Evolutionary conservation across 2,329 filamentous ascomycete species (phyloP), one percentile per base, ranked within the genome.

Genomic region (Aureobasidium sp.): DNA sequence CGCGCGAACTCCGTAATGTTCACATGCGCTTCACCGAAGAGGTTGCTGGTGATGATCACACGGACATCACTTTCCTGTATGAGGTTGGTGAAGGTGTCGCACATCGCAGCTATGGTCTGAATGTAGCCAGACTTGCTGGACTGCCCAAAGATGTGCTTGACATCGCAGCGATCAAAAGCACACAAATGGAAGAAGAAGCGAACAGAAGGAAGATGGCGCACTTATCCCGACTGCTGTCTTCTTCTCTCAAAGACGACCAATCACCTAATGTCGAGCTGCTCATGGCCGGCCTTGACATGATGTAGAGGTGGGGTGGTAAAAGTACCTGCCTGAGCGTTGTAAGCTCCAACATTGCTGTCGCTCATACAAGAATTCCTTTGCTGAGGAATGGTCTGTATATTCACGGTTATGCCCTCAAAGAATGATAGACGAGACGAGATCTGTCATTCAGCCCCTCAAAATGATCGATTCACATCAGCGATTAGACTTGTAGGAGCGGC

Each of bases 31-130:
- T 99, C 75, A 85, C 83, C 3, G 82, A 85, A 70, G 74, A 78
- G 42, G 73, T 75, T 52, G 70, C 68, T 1, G 77, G 78, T 1
- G 78, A 76, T 5, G 83, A 79, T 0, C 85, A 89, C 37, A 85
- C 91, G 66, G 87, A 96, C 50, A 88, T 99, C 47, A 97, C 94
- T 0, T 99, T 99, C 70, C 75, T 99, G 53, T 99, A 99, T 72
- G 91, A 97, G 72, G 88, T 97, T 1, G 88, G 85, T 1, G 90
- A 94, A 66, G 94, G 94, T 12, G 90, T 96, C 12, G 93, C 94
- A 9, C 92, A 97, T 79, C 84, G 94, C 5, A 95, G 90, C 20
- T 99, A 99, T 73, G 94, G 95, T 26, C 67, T 99, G 62, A 97
- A 97, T 73, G 94, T 97, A 26, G 94, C 94, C 15, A 81, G 90